A percentile compares a stretch with the other conserved stretches of the same genome.
These are phyloP conservation scores for Carex cristatella DNA, from an alignment of 176 grass and related monocot species.

Conservation along the genomic window DNA sequence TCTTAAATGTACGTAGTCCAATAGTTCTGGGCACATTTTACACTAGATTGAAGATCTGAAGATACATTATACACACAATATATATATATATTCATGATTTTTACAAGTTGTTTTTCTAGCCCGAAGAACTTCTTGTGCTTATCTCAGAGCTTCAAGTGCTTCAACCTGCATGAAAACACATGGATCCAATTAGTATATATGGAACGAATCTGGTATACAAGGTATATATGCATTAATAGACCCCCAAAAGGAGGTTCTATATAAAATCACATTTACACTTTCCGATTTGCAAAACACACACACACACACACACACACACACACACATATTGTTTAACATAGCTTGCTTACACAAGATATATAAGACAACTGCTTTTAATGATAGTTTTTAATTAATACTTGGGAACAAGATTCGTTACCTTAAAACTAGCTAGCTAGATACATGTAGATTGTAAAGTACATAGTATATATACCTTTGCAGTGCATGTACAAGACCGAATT, in stretches of 20 bases:
- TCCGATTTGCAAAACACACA: not conserved
- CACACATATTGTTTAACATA: not conserved
- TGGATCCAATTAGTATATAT: not conserved
- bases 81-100: not conserved
- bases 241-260: too few species aligned
- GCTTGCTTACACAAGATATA: not conserved
- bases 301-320: too few species aligned
- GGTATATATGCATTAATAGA: not conserved
- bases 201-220: not conserved
- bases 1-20: not conserved
- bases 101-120: not conserved
- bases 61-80: conserved; percentile 9
- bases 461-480: not conserved
- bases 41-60: not conserved
- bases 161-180: conserved; percentile 3
- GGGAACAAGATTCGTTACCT: not conserved
- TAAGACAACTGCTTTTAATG: too few species aligned
- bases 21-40: conserved; percentile 12
- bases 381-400: not conserved
- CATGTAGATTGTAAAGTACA: not conserved
- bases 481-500: not conserved
- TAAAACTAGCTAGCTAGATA: not conserved
- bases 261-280: not conserved
- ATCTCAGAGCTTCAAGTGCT: conserved; percentile 24
- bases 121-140: not conserved